Base-by-base conservation (phyloP, 164 flowering plant genomes). In the Pachysandra terminalis region DNA sequence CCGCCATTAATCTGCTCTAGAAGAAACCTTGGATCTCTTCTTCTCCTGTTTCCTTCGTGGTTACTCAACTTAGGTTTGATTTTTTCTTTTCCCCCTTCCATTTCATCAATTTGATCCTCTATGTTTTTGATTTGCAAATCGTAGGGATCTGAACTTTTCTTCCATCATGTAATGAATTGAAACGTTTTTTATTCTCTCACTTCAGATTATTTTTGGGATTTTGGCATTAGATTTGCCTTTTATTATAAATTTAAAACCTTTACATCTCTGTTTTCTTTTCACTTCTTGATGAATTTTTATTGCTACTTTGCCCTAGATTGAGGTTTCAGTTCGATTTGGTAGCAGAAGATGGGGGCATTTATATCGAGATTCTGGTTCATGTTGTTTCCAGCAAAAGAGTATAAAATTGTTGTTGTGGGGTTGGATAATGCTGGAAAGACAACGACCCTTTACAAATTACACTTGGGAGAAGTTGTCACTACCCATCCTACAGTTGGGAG, bases 351-450 rank as follows among this genome's bases (percentile, higher is more conserved):
- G 97, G 97, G 97, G 35, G 93, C 82, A 0, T 72, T 90, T 19
- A 68, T 90, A 60, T 92, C 99, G 32, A 90, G 69, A 79, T 84
- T 96, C 59, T 96, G 98, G 99, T 95, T 92, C 76, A 89, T 86
- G 96, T 40, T 89, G 82, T 95, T 92, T 68, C 98, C 98, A 6
- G 97, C 97, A 5, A 95, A 92, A 78, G 98, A 95, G 81, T 95
- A 91, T 68, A 95, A 95, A 84, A 92, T 92, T 48, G 90, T 87
- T 28, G 96, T 95, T 1, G 98, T 95, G 32, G 98, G 98, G 61
- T 80, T 95, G 81, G 98, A 95, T 79, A 92, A 95, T 71, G 98
- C 98, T 22, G 98, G 98, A 19, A 95, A 95, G 80, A 95, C 98
- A 10, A 95, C 98, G 0, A 95, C 98, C 58, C 94, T 95, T 59